Base-by-base conservation (phyloP, 441 rosid genomes). In the Pelargonium myrrhifolium region DNA sequence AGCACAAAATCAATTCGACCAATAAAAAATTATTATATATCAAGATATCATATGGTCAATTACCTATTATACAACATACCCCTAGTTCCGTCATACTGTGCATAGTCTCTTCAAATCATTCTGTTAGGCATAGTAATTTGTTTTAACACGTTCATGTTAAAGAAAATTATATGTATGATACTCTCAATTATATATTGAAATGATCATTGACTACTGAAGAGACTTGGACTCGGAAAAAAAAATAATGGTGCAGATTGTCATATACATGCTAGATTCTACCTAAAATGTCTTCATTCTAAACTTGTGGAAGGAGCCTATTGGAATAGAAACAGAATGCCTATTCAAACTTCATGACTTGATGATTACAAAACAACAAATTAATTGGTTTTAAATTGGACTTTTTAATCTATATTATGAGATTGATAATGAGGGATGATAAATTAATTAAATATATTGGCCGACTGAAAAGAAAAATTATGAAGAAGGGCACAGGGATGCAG, bases 211-310 rank as follows among this genome's bases (percentile, higher is more conserved):
- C 47, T 5, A 42, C 7, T 6, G 2, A 6, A 42, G 47, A 42
- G 47, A 42, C 11, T 42, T 42, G 28, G 12, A 42, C 9, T 42
- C 9, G n/a, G n/a, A 42, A 0, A 42, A 42, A 42, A 42, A 24
- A 24, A 24, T 24, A 24, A 24, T 24, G 2, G 28, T 1, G 28
- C 28, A 65, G 21, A 59, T 73, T 73, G 77, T 78, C 80, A 20
- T 28, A 43, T 55, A 49, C 59, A n/a, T 40, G 63, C 56, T 70
- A 55, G 58, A 63, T 72, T 68, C 75, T 67, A 72, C 71, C 79
- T 73, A 72, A 63, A 74, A 67, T 80, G 79, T 64, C 81, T 72
- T 71, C 72, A 70, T 58, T 53, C 59, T 77, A 78, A 73, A 75
- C 77, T 69, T 62, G 76, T 69, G 26, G 40, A 17, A 68, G 72